These are phyloP conservation scores for Neonothopanus nambi DNA, from an alignment of 1,284 basidiomycete species.

Conservation along the genomic window DNA sequence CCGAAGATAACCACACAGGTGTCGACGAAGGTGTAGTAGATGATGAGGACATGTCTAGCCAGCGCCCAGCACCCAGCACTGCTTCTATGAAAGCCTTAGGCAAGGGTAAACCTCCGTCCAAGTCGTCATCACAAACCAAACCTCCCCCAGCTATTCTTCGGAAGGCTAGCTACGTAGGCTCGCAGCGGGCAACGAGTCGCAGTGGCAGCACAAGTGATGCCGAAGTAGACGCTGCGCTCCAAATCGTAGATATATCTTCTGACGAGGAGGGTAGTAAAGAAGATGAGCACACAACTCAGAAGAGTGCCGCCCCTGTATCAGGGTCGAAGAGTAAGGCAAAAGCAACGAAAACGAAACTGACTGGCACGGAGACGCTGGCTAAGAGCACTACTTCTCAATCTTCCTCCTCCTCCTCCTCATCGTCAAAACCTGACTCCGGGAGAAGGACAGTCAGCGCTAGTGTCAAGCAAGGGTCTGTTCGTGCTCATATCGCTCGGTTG, in stretches of 20 bases:
- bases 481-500: slow-evolving; percentile 6
- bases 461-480: slow-evolving; percentile 1
- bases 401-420: background rate
- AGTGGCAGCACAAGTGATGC: slow-evolving; percentile 3
- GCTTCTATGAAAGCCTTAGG: no score
- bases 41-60: no score
- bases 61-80: no score
- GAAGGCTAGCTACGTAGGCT: slow-evolving; percentile 11
- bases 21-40: no score
- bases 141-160: slow-evolving; percentile 5
- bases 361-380: background rate
- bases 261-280: slow-evolving; percentile 16
- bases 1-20: no score
- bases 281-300: background rate
- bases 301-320: slow-evolving; percentile 3
- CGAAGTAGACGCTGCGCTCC: slow-evolving; percentile 4
- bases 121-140: background rate
- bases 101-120: background rate
- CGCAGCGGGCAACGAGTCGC: background rate
- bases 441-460: background rate
- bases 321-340: slow-evolving; percentile 1
- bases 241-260: slow-evolving; percentile 19
- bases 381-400: background rate
- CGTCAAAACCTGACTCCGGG: background rate
- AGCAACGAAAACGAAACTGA: slow-evolving; percentile 4